Base-by-base conservation (phyloP, 2,329 filamentous ascomycete genomes). In the Fusarium xylarioides region DNA sequence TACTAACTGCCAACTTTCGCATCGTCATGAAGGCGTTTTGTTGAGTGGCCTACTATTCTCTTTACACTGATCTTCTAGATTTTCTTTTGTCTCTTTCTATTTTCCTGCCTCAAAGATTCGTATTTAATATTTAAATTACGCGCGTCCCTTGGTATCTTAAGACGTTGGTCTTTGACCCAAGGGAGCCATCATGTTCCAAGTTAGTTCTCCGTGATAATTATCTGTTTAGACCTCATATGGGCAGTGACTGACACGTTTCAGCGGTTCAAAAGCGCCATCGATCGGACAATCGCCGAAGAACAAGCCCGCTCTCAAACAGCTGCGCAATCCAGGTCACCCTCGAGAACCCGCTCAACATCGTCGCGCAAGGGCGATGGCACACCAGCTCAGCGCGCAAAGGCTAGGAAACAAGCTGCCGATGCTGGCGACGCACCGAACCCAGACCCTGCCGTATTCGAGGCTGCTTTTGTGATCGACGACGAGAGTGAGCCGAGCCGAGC, bases 251-350 rank as follows among this genome's bases (percentile, higher is more conserved):
- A 74, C 64, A 46, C 21, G n/a, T 40, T 19, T 23, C 80, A 96
- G 93, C 90, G 93, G 86, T 86, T 97, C 77, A 93, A 94, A 84
- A 93, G 92, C 78, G 93, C 92, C 67, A 94, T 97, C 81, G 93
- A 97, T 81, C 91, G 91, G 77, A 92, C 92, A 78, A 96, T 98
- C 78, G 93, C 94, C 78, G 94, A 97, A 84, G 95, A 98, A 84
- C 94, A 97, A 83, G 93, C 94, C 65, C 92, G 93, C 66, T 92
- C 95, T 80, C 89, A 89, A 79, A 82, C 85, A 56, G 76, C 86
- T 71, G 80, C 86, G 10, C 85, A 86, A 58, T 83, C 87, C 76
- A 78, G 82, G 64, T 77, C 83, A 77, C 77, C 81, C 78, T 81
- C 83, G 66, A 78, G 84, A 82, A 79, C 81, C 28, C 78, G 71